Base-by-base conservation (phyloP, 768 basidiomycete species). In the Rhodotorula sphaerocarpa region DNA sequence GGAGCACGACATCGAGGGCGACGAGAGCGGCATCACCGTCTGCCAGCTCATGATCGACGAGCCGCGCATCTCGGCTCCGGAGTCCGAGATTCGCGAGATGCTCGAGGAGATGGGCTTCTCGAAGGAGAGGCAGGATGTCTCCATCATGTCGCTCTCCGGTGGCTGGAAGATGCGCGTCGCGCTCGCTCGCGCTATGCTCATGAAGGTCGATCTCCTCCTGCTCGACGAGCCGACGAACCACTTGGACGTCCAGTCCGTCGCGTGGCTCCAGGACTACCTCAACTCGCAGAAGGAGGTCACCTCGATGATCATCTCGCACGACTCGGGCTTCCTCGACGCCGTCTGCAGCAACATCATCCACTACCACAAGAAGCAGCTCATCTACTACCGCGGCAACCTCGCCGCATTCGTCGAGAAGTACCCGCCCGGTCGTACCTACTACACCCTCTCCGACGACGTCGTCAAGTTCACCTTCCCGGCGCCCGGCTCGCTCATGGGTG, bases 111-210 rank as follows among this genome's bases (percentile, higher is more conserved):
- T 96, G 55, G 93, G 93, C 54, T 96, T 97, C 74, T 86, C 90
- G 72, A 88, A 87, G 70, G 81, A 79, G 50, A 82, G 88, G 61
- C 92, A 96, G 77, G 77, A 81, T 44, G 88, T 93, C 70, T 78
- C 82, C 55, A 91, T 96, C 63, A 90, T 87, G 51, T 86, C 88
- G 45, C 79, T 96, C 64, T 95, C 91, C 20, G 93, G 93, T 72
- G 92, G 93, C 46, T 97, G 92, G 92, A 97, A 97, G 79, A 96
- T 97, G 92, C 95, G 95, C 15, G 82, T 96, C 56, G 92, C 96
- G 75, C 81, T 97, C 44, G 90, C 90, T 12, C 80, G 92, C 69
- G 93, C 92, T 18, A 97, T 97, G 90, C 79, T 96, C 54, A 92
- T 93, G 79, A 90, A 92, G 71, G 92, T 78, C 63, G 78, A 79